Percentiles rank a stretch among this genome's conserved stretches.
Evolutionary conservation across 176 grass and related monocot genomes (phyloP).

Genomic region (Musa beccarii): DNA sequence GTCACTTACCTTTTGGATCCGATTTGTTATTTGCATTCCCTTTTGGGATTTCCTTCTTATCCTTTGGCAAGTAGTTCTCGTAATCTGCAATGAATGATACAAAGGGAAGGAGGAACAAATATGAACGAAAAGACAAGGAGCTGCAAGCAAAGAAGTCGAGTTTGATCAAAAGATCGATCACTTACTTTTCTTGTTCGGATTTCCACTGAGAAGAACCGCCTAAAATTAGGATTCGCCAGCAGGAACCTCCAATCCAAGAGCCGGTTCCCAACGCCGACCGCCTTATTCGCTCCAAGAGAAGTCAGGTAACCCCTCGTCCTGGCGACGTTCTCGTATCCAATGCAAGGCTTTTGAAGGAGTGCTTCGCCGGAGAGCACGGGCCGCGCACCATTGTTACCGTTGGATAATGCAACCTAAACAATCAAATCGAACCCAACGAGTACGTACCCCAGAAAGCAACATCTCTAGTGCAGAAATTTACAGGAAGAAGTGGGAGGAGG

Average conservation of each 20-base stretch:
- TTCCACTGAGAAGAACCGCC: conserved; percentile 42
- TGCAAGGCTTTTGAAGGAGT: conserved; percentile 17
- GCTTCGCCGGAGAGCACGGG: conserved; percentile 19
- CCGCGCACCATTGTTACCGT: conserved; percentile 19
- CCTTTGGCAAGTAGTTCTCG: conserved; percentile 78
- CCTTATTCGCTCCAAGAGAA: conserved; percentile 23
- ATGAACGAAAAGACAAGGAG: too few species aligned
- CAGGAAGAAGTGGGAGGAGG: neutral
- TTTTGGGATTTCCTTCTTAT: conserved; percentile 57
- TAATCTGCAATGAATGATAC: conserved; percentile 45
- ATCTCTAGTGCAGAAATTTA: too few species aligned
- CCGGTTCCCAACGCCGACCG: conserved; percentile 18
- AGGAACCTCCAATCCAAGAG: conserved; percentile 50
- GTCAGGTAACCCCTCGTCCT: conserved; percentile 51
- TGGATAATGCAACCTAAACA: conserved; percentile 36
- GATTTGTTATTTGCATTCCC: conserved; percentile 55
- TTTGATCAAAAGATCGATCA: neutral
- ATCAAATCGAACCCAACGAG: neutral
- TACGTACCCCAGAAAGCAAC: too few species aligned
- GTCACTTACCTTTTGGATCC: conserved; percentile 46
- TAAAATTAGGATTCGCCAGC: conserved; percentile 42
- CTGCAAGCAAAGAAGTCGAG: neutral
- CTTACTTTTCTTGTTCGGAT: conserved; percentile 56
- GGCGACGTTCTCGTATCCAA: conserved; percentile 16
- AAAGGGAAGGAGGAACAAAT: neutral